A percentile compares a stretch with the other conserved stretches of the same genome.
These are phyloP conservation scores for Eimeria necatrix DNA, from an alignment of 169 alveolate genomes.

Conservation along the genomic window DNA sequence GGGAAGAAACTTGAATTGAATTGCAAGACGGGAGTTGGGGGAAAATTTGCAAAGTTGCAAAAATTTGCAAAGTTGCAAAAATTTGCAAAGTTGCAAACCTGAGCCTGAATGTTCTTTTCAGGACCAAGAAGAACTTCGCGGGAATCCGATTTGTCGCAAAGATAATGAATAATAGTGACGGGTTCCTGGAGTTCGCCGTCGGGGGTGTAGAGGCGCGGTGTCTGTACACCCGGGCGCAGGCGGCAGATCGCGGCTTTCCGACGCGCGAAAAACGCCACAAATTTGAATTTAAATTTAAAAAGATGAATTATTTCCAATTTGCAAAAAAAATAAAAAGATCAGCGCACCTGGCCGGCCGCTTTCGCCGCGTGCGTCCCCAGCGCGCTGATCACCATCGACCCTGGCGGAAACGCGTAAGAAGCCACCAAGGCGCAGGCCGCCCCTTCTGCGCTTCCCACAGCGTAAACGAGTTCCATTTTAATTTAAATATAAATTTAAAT, in stretches of 20 bases:
- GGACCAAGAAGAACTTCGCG: constrained; percentile 6
- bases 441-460: not conserved
- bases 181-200: constrained; percentile 13
- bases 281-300: not conserved
- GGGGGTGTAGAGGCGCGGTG: not conserved
- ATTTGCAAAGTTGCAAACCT: not conserved
- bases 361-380: not conserved
- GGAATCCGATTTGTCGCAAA: not conserved
- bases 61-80: not conserved
- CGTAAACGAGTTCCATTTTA: not conserved
- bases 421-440: constrained; percentile 9
- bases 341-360: not conserved
- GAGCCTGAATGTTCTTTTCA: not conserved
- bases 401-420: constrained; percentile 2
- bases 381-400: not conserved
- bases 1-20: not conserved
- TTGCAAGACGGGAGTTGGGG: too few relatives aligned
- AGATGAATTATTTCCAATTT: not conserved
- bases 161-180: not conserved
- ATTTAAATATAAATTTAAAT: too few relatives aligned
- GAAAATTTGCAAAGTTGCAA: not conserved
- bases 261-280: not conserved
- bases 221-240: not conserved
- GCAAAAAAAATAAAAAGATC: not conserved
- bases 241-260: not conserved